phyloP scores from a whole-genome alignment of 1,284 basidiomycete genomes.

The Boletus sp. region DNA sequence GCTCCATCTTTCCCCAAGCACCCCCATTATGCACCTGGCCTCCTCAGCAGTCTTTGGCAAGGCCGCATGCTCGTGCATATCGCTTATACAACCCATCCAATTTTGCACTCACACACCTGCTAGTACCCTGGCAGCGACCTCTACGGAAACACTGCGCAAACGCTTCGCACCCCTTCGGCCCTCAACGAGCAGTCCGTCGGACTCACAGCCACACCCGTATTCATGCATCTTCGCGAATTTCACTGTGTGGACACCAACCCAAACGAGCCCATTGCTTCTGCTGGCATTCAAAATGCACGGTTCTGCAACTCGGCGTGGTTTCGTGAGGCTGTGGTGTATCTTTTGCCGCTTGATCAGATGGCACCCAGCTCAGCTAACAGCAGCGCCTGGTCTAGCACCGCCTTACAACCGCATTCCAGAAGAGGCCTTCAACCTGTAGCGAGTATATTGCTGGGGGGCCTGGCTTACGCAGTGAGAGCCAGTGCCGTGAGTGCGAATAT shows the following conservation, averaged over 20 bases:
- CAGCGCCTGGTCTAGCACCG: slow-evolving; percentile 23
- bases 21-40: slow-evolving; percentile 52
- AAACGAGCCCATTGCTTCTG: slow-evolving; percentile 40
- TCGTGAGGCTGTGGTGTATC: slow-evolving; percentile 38
- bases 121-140: slow-evolving; percentile 41
- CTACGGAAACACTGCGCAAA: slow-evolving; percentile 41
- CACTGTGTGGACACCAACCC: slow-evolving; percentile 49
- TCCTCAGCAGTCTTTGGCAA: slow-evolving; percentile 59
- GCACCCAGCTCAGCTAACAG: slow-evolving; percentile 1
- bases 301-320: slow-evolving; percentile 42
- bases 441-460: slow-evolving; percentile 40
- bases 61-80: slow-evolving; percentile 59
- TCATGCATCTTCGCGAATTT: slow-evolving; percentile 59
- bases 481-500: slow-evolving; percentile 42
- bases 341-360: not conserved
- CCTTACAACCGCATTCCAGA: slow-evolving; percentile 30
- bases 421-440: slow-evolving; percentile 39
- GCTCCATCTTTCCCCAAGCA: slow-evolving; percentile 48
- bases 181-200: slow-evolving; percentile 44
- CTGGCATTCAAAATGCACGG: slow-evolving; percentile 59
- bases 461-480: slow-evolving; percentile 47
- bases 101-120: slow-evolving; percentile 14
- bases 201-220: slow-evolving; percentile 50
- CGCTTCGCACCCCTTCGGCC: slow-evolving; percentile 33
- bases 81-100: not conserved